phyloP scores from a whole-genome alignment of 1,284 basidiomycete species.

The Irpex sp. region DNA sequence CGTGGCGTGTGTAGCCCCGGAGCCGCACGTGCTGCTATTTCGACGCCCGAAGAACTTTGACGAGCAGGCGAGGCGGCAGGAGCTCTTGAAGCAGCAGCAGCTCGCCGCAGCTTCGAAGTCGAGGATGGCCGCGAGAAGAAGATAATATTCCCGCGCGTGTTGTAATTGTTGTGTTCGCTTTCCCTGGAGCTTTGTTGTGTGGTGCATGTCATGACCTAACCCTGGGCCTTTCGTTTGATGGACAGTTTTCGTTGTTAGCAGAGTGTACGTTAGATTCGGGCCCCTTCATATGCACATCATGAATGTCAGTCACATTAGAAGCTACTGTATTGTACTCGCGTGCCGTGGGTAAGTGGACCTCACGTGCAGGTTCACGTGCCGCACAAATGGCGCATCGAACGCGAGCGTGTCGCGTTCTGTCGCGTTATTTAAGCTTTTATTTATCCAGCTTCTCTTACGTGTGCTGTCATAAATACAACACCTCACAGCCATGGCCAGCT shows the following conservation, averaged over 20 bases:
- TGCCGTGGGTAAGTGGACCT: no score
- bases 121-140: conserved; percentile 26
- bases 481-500: no score
- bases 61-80: conserved; percentile 23
- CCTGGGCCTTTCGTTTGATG: not conserved
- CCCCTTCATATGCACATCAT: not conserved
- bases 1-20: conserved; percentile 58
- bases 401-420: not conserved
- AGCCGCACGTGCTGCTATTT: conserved; percentile 83
- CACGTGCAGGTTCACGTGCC: not conserved
- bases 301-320: no score
- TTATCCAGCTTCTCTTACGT: not conserved
- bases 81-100: conserved; percentile 12
- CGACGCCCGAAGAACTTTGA: conserved; percentile 67
- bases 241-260: not conserved
- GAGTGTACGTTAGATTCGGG: not conserved
- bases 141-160: conserved; percentile 8
- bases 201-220: not conserved
- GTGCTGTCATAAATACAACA: no score
- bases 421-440: not conserved
- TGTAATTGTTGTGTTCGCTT: not conserved
- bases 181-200: conserved; percentile 3
- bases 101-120: conserved; percentile 16
- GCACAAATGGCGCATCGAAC: not conserved
- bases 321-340: no score